These are phyloP conservation scores for Salix brachista DNA, from an alignment of 345 rosid species.

Conservation along the genomic window DNA sequence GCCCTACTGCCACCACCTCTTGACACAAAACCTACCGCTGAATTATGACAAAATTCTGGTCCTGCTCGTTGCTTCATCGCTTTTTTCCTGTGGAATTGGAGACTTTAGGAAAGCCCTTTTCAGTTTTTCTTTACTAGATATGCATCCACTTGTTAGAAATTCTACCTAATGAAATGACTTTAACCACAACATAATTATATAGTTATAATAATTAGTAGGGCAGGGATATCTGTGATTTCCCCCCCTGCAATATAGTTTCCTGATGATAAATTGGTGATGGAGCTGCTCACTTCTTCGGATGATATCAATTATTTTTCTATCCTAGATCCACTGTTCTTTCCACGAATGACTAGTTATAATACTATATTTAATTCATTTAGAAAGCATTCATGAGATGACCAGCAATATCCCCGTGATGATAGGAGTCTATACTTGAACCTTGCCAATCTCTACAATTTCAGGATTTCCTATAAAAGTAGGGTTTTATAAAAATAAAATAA, in stretches of 20 bases:
- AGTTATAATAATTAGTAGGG: background rate
- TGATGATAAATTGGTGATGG: background rate
- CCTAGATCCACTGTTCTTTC: background rate
- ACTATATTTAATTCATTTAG: background rate
- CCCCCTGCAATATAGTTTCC: background rate
- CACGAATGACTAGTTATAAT: background rate
- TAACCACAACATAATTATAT: background rate
- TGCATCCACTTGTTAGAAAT: background rate
- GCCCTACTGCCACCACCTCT: background rate
- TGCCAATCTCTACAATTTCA: too few relatives aligned
- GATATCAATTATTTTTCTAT: background rate
- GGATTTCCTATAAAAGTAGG: too few relatives aligned
- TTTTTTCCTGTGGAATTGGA: constrained; percentile 7
- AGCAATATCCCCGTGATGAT: background rate
- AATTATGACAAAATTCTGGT: constrained; percentile 1
- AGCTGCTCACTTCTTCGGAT: background rate
- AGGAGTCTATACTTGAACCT: background rate
- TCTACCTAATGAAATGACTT: background rate
- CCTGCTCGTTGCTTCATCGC: background rate
- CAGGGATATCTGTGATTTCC: background rate
- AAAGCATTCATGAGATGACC: background rate
- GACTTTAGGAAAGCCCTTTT: background rate
- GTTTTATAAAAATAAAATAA: too few relatives aligned
- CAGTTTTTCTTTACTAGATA: background rate
- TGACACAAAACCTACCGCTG: constrained; percentile 8